Conservation (phyloP, 2,329 filamentous ascomycete species). For the Monilinia polystroma region DNA sequence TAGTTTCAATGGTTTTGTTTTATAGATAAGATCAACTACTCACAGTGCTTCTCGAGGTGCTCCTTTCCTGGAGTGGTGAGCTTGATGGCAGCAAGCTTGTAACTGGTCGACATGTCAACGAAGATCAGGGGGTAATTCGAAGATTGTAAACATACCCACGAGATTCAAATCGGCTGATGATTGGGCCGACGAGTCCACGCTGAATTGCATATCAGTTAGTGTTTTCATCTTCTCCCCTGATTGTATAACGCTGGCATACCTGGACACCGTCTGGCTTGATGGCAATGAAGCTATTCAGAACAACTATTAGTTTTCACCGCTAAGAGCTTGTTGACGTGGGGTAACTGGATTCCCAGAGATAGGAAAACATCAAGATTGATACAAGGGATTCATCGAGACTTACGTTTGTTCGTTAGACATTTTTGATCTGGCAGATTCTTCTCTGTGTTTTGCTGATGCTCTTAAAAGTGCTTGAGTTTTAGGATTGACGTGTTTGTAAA, state of each 20-base stretch:
- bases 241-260: slow-evolving; percentile 55
- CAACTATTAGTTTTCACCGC: slow-evolving; percentile 37
- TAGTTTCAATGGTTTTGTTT: slow-evolving; percentile 30
- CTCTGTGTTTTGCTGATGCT: slow-evolving; percentile 39
- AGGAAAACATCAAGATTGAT: slow-evolving; percentile 11
- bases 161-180: slow-evolving; percentile 97
- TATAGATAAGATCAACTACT: slow-evolving; percentile 41
- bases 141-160: slow-evolving; percentile 65
- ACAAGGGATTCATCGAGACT: slow-evolving; percentile 23
- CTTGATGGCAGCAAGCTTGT: slow-evolving; percentile 99
- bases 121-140: not conserved
- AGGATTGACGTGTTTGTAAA: slow-evolving; percentile 48
- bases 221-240: not conserved
- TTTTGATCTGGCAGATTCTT: slow-evolving; percentile 40
- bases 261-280: slow-evolving; percentile 99
- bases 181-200: slow-evolving; percentile 97
- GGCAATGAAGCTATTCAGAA: slow-evolving; percentile 83
- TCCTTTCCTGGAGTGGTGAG: slow-evolving; percentile 82
- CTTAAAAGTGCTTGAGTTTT: slow-evolving; percentile 49
- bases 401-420: slow-evolving; percentile 84
- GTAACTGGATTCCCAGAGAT: not conserved
- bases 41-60: slow-evolving; percentile 96
- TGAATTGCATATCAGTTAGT: slow-evolving; percentile 44
- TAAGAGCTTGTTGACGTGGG: slow-evolving; percentile 21
- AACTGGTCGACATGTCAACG: slow-evolving; percentile 55